Conservation (phyloP, 2,329 filamentous ascomycete genomes). For the Nemania bipapillata region DNA sequence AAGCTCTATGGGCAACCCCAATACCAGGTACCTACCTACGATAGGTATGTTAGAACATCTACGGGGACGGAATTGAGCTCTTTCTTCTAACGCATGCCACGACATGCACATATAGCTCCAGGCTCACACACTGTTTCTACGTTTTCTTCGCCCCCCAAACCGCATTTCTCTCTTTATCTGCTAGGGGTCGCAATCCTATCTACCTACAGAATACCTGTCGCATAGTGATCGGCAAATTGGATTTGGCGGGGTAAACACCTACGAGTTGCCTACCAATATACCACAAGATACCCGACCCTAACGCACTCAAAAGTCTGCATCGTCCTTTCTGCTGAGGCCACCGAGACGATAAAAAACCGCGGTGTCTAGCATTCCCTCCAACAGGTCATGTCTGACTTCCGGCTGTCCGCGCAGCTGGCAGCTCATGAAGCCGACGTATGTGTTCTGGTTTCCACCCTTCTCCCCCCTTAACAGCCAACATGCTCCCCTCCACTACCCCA, state of each 20-base stretch:
- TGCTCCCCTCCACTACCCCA: neutral
- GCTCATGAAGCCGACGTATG: conserved; percentile 95
- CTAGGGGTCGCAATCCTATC: no score
- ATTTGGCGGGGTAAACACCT: conserved; percentile 21
- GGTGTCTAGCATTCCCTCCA: conserved; percentile 6
- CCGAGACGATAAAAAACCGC: neutral
- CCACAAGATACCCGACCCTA: neutral
- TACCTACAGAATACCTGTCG: no score
- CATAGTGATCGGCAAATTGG: neutral
- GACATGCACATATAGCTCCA: neutral
- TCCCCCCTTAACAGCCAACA: neutral
- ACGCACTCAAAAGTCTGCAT: neutral
- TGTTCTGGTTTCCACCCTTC: conserved; percentile 13
- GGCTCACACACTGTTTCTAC: neutral
- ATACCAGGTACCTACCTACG: no score
- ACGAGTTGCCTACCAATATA: neutral
- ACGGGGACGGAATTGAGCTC: neutral
- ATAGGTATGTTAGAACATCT: no score
- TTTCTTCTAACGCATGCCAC: neutral
- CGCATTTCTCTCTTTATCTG: neutral
- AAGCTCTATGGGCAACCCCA: conserved; percentile 3
- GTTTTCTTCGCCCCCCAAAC: neutral
- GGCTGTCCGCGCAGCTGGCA: conserved; percentile 87
- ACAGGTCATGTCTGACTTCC: conserved; percentile 79
- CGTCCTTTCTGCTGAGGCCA: neutral